Evolutionary conservation across 306 rosid genomes (phyloP).

Genomic region (Cicer pinnatifidum): DNA sequence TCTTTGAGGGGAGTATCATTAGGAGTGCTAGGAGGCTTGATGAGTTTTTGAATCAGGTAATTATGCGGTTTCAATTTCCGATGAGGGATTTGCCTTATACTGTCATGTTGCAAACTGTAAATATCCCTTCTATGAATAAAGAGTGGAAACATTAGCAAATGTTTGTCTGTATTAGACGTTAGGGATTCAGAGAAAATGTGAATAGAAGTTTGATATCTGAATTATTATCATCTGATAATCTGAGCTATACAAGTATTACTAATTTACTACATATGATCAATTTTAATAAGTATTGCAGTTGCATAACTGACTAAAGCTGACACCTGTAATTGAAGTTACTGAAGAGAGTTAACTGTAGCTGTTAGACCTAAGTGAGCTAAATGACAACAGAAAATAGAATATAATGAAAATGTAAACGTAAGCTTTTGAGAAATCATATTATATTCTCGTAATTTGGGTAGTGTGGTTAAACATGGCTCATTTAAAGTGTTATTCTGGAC

Average conservation of each 20-base stretch:
- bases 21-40: constrained; percentile 98
- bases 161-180: background rate
- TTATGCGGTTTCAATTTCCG: background rate
- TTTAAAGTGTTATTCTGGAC: background rate
- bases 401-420: background rate
- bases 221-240: too few relatives aligned
- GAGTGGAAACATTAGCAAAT: background rate
- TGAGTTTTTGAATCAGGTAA: constrained; percentile 92
- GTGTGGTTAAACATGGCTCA: constrained; percentile 6
- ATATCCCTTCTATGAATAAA: constrained; percentile 3
- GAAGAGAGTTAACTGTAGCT: background rate
- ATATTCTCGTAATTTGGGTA: background rate
- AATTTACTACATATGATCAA: too few relatives aligned
- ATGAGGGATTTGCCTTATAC: background rate
- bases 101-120: background rate
- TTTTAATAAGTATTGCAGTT: background rate
- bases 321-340: background rate
- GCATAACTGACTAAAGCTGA: background rate
- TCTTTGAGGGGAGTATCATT: constrained; percentile 95
- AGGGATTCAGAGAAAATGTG: background rate
- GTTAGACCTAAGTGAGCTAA: background rate
- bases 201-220: background rate
- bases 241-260: too few relatives aligned
- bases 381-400: background rate
- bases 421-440: background rate